A percentile compares a stretch with the other conserved stretches of the same genome.
Evolutionary conservation across 768 basidiomycete genomes (phyloP).

Genomic region (Rhizopogon vulgaris): DNA sequence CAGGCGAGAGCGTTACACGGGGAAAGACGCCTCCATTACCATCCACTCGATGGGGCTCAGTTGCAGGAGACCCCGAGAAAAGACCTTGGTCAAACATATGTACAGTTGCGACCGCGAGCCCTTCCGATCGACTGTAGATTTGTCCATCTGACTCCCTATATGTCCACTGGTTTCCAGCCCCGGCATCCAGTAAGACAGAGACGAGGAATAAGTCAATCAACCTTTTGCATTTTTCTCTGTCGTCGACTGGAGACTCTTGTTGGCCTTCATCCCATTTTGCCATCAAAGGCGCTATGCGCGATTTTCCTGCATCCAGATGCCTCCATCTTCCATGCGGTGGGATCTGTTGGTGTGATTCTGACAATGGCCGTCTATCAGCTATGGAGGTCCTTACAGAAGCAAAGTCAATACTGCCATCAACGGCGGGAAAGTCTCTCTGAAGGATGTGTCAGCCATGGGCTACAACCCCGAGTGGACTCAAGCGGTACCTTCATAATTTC

Average conservation of each 20-base stretch:
- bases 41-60: slow-evolving; percentile 70
- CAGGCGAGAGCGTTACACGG: neutral
- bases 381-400: slow-evolving; percentile 39
- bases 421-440: slow-evolving; percentile 62
- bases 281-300: slow-evolving; percentile 59
- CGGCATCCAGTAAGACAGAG: slow-evolving; percentile 91
- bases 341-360: slow-evolving; percentile 44
- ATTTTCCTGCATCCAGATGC: slow-evolving; percentile 68
- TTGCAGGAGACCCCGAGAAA: slow-evolving; percentile 57
- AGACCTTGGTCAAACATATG: slow-evolving; percentile 84
- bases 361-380: neutral
- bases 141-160: slow-evolving; percentile 57
- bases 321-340: slow-evolving; percentile 88
- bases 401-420: slow-evolving; percentile 45
- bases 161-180: slow-evolving; percentile 79
- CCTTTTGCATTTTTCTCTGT: slow-evolving; percentile 60
- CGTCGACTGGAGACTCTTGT: slow-evolving; percentile 33
- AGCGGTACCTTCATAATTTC: slow-evolving; percentile 60
- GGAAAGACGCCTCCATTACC: slow-evolving; percentile 36
- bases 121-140: slow-evolving; percentile 64
- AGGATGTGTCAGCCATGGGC: slow-evolving; percentile 7
- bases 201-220: slow-evolving; percentile 86
- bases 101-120: slow-evolving; percentile 83
- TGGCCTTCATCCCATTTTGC: slow-evolving; percentile 42
- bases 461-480: neutral